Conservation (phyloP, 352 stramenopile genomes). For the Pythium guiyangense region DNA sequence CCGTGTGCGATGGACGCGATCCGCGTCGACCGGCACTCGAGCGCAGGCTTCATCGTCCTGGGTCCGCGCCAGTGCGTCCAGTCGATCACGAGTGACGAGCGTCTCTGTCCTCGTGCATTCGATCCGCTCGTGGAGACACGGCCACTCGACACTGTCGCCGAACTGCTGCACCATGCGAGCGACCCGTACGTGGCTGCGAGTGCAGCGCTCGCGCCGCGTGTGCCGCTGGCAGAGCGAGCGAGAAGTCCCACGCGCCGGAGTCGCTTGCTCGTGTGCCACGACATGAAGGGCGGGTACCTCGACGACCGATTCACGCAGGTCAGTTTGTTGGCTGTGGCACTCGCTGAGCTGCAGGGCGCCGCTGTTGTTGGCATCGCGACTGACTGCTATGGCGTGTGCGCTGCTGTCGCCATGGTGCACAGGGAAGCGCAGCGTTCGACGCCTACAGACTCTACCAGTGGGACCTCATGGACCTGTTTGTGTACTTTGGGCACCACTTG, state of each 20-base stretch:
- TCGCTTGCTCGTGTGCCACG: slow-evolving; percentile 51
- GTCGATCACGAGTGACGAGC: neutral
- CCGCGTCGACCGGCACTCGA: slow-evolving; percentile 18
- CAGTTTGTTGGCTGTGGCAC: neutral
- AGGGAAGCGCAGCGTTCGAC: slow-evolving; percentile 28
- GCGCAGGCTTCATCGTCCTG: slow-evolving; percentile 27
- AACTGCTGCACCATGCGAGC: slow-evolving; percentile 21
- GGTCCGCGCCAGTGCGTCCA: slow-evolving; percentile 20
- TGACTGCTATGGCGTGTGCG: neutral
- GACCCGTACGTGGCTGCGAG: slow-evolving; percentile 2
- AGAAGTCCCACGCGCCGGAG: slow-evolving; percentile 27
- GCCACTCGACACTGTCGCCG: slow-evolving; percentile 24
- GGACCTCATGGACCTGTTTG: slow-evolving; percentile 49
- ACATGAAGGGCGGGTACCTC: slow-evolving; percentile 50
- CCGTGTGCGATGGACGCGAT: slow-evolving; percentile 6
- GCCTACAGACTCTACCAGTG: slow-evolving; percentile 49
- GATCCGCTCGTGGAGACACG: slow-evolving; percentile 19
- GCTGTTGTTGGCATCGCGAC: too few species aligned
- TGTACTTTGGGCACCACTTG: slow-evolving; percentile 51
- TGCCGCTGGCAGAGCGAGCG: slow-evolving; percentile 23
- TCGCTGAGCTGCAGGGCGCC: neutral
- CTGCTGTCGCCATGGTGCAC: slow-evolving; percentile 5
- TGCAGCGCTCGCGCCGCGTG: slow-evolving; percentile 1
- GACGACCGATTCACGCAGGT: slow-evolving; percentile 33
- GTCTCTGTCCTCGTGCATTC: neutral